phyloP scores from a whole-genome alignment of 2,329 filamentous ascomycete species.

The Neonectria sp. region DNA sequence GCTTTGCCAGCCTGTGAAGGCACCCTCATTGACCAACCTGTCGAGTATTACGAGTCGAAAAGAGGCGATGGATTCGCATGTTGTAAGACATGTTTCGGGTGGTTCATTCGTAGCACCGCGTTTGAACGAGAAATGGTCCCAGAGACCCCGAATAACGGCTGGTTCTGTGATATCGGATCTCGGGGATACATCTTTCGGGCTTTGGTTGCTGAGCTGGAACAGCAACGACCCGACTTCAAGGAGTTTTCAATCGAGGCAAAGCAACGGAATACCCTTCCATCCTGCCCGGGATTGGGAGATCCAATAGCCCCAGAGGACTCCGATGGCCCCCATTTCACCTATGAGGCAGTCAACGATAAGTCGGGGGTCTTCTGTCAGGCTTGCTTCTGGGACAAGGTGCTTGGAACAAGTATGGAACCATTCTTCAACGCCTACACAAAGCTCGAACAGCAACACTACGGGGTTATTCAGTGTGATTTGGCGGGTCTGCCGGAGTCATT shows the following conservation, averaged over 20 bases:
- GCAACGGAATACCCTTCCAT: conserved; percentile 4
- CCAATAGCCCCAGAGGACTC: not conserved
- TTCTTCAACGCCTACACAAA: conserved; percentile 18
- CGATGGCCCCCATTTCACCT: conserved; percentile 3
- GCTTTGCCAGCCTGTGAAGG: conserved; percentile 1
- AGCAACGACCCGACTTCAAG: conserved; percentile 3
- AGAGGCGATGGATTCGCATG: conserved; percentile 17
- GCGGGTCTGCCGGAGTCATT: not conserved
- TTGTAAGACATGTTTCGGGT: conserved; percentile 16
- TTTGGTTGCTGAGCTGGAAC: conserved; percentile 13
- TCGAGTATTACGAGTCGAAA: conserved; percentile 3
- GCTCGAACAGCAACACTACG: not conserved
- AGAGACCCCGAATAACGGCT: not conserved
- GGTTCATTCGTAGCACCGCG: conserved; percentile 15
- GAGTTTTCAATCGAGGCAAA: conserved; percentile 11
- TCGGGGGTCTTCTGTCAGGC: conserved; percentile 15
- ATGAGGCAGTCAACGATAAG: conserved; percentile 3
- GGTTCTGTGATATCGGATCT: conserved; percentile 20
- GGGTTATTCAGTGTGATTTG: conserved; percentile 6
- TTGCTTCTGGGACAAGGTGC: conserved; percentile 25
- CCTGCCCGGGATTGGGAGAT: not conserved
- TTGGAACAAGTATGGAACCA: conserved; percentile 18
- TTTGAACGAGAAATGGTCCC: conserved; percentile 6
- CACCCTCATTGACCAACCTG: not conserved
- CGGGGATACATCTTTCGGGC: conserved; percentile 15